phyloP scores from a whole-genome alignment of 306 rosid species.

The Ammopiptanthus mongolicus region DNA sequence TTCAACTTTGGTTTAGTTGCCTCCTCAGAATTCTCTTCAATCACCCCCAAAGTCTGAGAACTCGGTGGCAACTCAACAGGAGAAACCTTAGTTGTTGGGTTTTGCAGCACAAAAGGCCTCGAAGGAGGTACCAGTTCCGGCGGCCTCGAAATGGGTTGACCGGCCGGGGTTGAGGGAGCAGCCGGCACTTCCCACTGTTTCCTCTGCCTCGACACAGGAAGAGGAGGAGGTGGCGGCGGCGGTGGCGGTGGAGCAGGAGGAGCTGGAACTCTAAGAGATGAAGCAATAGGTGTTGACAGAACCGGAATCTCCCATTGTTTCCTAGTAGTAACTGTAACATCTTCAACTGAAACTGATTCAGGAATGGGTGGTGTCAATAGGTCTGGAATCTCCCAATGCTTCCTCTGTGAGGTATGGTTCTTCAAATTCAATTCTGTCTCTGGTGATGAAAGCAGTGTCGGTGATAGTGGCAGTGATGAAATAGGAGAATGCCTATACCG shows the following conservation, averaged over 20 bases:
- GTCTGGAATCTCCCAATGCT: conserved; percentile 45
- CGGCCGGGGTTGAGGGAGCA: conserved; percentile 20
- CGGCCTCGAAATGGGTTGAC: conserved; percentile 38
- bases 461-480: conserved; percentile 34
- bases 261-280: conserved; percentile 6
- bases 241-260: conserved; percentile 23
- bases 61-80: conserved; percentile 60
- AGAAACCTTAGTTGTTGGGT: conserved; percentile 37
- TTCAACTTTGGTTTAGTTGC: conserved; percentile 71
- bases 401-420: conserved; percentile 2
- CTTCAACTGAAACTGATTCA: conserved; percentile 11
- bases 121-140: conserved; percentile 59
- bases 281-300: conserved; percentile 15
- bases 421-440: conserved; percentile 29
- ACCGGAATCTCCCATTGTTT: conserved; percentile 47
- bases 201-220: not conserved
- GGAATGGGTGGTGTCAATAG: conserved; percentile 25
- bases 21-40: conserved; percentile 55
- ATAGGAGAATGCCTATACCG: conserved; percentile 39
- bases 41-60: conserved; percentile 29
- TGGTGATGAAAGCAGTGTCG: conserved; percentile 42
- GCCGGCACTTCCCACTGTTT: conserved; percentile 42
- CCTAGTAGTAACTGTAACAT: not conserved
- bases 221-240: conserved; percentile 14
- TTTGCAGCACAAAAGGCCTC: conserved; percentile 45